Base-by-base conservation (phyloP, 306 rosid genomes). In the Sesbania bispinosa region DNA sequence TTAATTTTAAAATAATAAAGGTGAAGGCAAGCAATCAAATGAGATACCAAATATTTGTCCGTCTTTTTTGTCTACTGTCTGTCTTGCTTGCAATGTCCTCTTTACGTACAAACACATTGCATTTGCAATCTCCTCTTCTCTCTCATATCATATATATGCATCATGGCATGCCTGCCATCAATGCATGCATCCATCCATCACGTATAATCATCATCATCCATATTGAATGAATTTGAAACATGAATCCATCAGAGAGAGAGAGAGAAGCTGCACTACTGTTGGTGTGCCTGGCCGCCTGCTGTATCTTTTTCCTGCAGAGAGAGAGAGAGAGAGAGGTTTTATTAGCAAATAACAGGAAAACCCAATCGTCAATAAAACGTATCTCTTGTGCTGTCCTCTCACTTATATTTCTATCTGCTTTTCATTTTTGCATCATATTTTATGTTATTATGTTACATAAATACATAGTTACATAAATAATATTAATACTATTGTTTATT, bases 281-380 rank as follows among this genome's bases (percentile, higher is more conserved):
- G 53, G n/a, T 32, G 15, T 33, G 62, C 8, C 5, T 52, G 36
- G 26, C 4, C 36, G 55, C 45, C 79, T 79, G 62, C 65, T 51
- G 32, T 51, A 26, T 75, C 73, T 76, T 48, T 60, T 59, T 18
- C 46, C 55, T 36, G 47, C 67, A 52, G 10, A 15, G 64, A 30
- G 24, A 58, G 66, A 54, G 65, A 54, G 5, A 38, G 16, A 14
- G 19, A 35, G 20, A 55, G 33, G 29, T 6, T 69, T 69, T 35
- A 1, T 38, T 38, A 27, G 7, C 67, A 41, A 55, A 41, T 23
- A 16, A 30, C 24, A 58, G 7, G 23, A 9, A 66, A 52, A 67
- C 74, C 15, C 41, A 75, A 30, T 82, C 50, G 81, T 78, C 75
- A 62, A 69, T 1, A 82, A 70, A 55, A 35, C 67, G 77, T 71